Percentiles rank a stretch among this genome's conserved stretches.
Evolutionary conservation across 495 filamentous ascomycete species (phyloP).

Genomic region (Trichodelitschia bisporula): DNA sequence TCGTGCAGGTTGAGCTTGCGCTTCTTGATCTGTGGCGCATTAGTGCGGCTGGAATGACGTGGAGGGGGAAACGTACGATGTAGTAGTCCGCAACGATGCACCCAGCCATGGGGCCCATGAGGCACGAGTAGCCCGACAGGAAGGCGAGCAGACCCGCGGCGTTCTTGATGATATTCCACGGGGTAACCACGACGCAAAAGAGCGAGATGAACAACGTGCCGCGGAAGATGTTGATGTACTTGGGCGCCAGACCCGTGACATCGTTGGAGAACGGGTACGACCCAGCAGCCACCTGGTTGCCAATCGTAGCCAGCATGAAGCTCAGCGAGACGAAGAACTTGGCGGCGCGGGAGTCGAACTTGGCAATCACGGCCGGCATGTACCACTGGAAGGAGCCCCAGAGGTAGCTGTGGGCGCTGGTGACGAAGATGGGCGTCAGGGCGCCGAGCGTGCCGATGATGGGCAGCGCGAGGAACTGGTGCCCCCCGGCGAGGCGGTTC

Average conservation of each 20-base stretch:
- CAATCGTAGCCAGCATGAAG: conserved; percentile 20
- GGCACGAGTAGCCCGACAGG: conserved; percentile 21
- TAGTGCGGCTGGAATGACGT: too few species aligned
- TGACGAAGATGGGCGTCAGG: conserved; percentile 19
- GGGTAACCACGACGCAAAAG: conserved; percentile 21
- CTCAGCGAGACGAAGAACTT: conserved; percentile 17
- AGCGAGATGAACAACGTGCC: conserved; percentile 16
- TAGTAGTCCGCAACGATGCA: conserved; percentile 23
- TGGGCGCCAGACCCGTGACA: conserved; percentile 16
- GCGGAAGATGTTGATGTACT: conserved; percentile 19
- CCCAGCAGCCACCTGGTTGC: conserved; percentile 17
- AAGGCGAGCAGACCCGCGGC: conserved; percentile 21
- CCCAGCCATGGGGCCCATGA: conserved; percentile 23
- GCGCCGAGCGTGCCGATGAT: conserved; percentile 19
- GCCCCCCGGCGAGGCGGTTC: conserved; percentile 12
- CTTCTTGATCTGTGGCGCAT: too few species aligned
- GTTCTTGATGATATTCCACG: conserved; percentile 25
- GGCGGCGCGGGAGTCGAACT: conserved; percentile 19
- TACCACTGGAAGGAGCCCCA: conserved; percentile 21
- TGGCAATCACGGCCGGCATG: conserved; percentile 16
- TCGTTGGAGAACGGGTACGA: conserved; percentile 20
- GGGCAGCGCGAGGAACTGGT: conserved; percentile 19
- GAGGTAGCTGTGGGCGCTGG: conserved; percentile 13
- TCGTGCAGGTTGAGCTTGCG: conserved; percentile 15
- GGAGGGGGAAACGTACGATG: too few species aligned